A percentile compares a stretch with the other conserved stretches of the same genome.
These are phyloP conservation scores for Pleurotus tuoliensis DNA, from an alignment of 768 basidiomycete species.

Conservation along the genomic window DNA sequence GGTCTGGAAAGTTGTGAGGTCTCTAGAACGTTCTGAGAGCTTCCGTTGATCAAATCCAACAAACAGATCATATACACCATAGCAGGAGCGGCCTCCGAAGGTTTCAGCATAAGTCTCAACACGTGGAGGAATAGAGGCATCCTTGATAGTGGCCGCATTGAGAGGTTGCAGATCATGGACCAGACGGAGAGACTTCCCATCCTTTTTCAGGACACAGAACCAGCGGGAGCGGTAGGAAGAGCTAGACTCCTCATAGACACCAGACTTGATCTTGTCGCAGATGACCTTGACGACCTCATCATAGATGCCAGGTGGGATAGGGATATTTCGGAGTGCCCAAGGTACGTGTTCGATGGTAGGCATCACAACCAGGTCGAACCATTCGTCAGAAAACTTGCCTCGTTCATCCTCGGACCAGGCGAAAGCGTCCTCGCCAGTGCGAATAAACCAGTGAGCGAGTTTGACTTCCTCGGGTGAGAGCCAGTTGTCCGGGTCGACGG, in stretches of 20 bases:
- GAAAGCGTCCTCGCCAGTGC: constrained; percentile 10
- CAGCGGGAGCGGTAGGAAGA: constrained; percentile 33
- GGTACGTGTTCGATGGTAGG: not conserved
- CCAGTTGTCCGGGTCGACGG: no score
- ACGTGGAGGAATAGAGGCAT: constrained; percentile 13
- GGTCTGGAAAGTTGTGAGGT: constrained; percentile 38
- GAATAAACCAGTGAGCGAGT: no score
- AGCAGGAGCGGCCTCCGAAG: constrained; percentile 28
- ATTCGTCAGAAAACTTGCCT: constrained; percentile 8
- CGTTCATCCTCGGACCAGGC: constrained; percentile 25
- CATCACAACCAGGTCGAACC: not conserved
- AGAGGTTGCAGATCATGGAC: no score
- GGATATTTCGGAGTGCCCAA: not conserved
- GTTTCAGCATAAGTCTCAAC: constrained; percentile 27
- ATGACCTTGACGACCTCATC: constrained; percentile 27
- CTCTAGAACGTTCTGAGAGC: constrained; percentile 19
- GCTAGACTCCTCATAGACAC: constrained; percentile 36
- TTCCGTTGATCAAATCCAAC: constrained; percentile 31
- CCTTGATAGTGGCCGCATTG: constrained; percentile 19
- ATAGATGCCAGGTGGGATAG: constrained; percentile 21
- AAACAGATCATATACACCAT: constrained; percentile 28
- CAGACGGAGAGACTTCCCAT: no score
- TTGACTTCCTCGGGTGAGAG: no score
- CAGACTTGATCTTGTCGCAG: constrained; percentile 28
- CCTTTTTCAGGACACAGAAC: no score